phyloP scores from a whole-genome alignment of 2,329 filamentous ascomycete species.

The Phyllosticta citribraziliensis region DNA sequence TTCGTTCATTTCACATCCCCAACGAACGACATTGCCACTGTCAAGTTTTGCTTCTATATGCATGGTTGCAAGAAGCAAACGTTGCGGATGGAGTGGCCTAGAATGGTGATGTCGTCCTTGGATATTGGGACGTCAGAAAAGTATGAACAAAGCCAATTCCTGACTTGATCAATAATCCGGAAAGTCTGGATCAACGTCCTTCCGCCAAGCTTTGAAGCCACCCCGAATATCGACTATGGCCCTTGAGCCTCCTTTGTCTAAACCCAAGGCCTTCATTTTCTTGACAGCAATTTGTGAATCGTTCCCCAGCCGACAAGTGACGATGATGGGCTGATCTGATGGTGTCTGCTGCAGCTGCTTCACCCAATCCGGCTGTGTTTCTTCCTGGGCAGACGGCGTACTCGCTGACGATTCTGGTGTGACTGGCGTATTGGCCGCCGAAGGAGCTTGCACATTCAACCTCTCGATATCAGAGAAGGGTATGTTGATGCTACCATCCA shows the following conservation, averaged over 20 bases:
- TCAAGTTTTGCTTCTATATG: too few relatives aligned
- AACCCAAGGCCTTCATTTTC: conserved; percentile 53
- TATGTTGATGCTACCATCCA: conserved; percentile 67
- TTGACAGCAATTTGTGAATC: conserved; percentile 64
- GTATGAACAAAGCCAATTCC: too few relatives aligned
- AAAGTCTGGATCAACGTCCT: conserved; percentile 51
- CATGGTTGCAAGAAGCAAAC: too few relatives aligned
- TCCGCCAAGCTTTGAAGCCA: conserved; percentile 64
- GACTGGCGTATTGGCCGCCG: not conserved
- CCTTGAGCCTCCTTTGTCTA: conserved; percentile 37
- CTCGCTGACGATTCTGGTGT: not conserved
- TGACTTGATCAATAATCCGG: conserved; percentile 42
- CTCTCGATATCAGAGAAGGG: conserved; percentile 49
- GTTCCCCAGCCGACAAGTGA: conserved; percentile 67
- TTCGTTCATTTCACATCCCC: too few relatives aligned
- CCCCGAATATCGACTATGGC: conserved; percentile 63
- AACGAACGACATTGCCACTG: too few relatives aligned
- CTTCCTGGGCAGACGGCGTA: conserved; percentile 3
- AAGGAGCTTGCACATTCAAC: conserved; percentile 14
- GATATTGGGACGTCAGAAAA: too few relatives aligned
- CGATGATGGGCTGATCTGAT: conserved; percentile 50
- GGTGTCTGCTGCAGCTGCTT: conserved; percentile 18
- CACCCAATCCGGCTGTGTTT: conserved; percentile 19
- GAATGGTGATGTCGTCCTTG: too few relatives aligned
- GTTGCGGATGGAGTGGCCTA: too few relatives aligned